Evolutionary conservation across 2,329 filamentous ascomycete genomes (phyloP).

Genomic region (Cytospora paraplurivora): DNA sequence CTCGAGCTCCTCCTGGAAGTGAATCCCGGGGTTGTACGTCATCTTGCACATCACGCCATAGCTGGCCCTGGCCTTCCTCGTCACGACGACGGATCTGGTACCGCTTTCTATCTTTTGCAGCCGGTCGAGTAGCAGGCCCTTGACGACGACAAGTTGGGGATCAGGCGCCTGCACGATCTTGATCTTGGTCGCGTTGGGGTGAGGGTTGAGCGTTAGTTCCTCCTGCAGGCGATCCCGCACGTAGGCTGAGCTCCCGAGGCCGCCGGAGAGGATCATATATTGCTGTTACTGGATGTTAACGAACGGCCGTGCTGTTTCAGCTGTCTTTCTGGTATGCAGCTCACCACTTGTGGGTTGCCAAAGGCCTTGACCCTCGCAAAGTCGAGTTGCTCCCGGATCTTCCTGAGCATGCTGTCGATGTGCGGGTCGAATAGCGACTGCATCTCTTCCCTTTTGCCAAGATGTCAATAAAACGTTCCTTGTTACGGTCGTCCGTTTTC

Average conservation of each 20-base stretch:
- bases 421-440: slow-evolving; percentile 48
- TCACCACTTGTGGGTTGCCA: slow-evolving; percentile 40
- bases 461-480: slow-evolving; percentile 10
- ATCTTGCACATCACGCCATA: slow-evolving; percentile 46
- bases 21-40: slow-evolving; percentile 40
- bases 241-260: slow-evolving; percentile 49
- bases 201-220: slow-evolving; percentile 38
- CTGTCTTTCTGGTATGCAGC: not conserved
- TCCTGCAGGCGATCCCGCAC: slow-evolving; percentile 47
- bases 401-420: slow-evolving; percentile 42
- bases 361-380: slow-evolving; percentile 40
- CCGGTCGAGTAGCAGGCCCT: slow-evolving; percentile 54
- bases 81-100: slow-evolving; percentile 45
- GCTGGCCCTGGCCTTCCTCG: slow-evolving; percentile 45
- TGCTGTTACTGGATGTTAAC: slow-evolving; percentile 35
- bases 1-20: slow-evolving; percentile 41
- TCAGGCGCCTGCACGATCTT: slow-evolving; percentile 50
- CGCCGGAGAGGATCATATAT: slow-evolving; percentile 49
- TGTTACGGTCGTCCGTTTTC: not conserved
- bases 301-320: too few species aligned
- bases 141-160: slow-evolving; percentile 57
- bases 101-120: slow-evolving; percentile 49
- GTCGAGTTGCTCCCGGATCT: slow-evolving; percentile 45
- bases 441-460: slow-evolving; percentile 43
- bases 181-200: slow-evolving; percentile 41